phyloP scores from a whole-genome alignment of 441 rosid genomes.

The Hura crepitans region DNA sequence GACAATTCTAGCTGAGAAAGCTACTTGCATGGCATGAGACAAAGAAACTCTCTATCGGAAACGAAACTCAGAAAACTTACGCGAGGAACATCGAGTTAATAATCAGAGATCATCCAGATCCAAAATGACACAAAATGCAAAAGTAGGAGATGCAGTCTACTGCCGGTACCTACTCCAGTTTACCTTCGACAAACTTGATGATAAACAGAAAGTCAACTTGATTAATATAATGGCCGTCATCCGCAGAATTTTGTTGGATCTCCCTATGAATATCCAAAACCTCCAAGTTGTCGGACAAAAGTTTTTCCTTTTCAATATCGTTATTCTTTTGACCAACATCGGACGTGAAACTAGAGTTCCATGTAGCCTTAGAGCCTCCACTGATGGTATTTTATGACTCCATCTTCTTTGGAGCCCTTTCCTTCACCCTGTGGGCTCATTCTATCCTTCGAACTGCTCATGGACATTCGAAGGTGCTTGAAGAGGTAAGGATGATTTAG shows the following conservation, averaged over 20 bases:
- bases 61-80: not conserved
- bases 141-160: not conserved
- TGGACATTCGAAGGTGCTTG: slow-evolving; percentile 37
- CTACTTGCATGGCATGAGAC: slow-evolving; percentile 11
- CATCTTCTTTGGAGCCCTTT: slow-evolving; percentile 14
- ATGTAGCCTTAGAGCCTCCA: slow-evolving; percentile 12
- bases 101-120: not conserved
- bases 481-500: slow-evolving; percentile 34
- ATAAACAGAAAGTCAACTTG: not conserved
- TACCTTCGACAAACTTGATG: slow-evolving; percentile 19
- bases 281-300: slow-evolving; percentile 23
- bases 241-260: slow-evolving; percentile 19
- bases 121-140: not conserved
- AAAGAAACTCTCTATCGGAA: not conserved
- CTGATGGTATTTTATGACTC: slow-evolving; percentile 7
- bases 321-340: slow-evolving; percentile 17
- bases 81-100: not conserved
- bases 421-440: slow-evolving; percentile 18
- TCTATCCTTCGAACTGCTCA: slow-evolving; percentile 19
- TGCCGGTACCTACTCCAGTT: no score
- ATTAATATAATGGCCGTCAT: slow-evolving; percentile 5
- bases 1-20: not conserved
- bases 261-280: slow-evolving; percentile 17
- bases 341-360: slow-evolving; percentile 11
- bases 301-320: slow-evolving; percentile 23